Base-by-base conservation (phyloP, 441 rosid genomes). In the Brassica hybrid region DNA sequence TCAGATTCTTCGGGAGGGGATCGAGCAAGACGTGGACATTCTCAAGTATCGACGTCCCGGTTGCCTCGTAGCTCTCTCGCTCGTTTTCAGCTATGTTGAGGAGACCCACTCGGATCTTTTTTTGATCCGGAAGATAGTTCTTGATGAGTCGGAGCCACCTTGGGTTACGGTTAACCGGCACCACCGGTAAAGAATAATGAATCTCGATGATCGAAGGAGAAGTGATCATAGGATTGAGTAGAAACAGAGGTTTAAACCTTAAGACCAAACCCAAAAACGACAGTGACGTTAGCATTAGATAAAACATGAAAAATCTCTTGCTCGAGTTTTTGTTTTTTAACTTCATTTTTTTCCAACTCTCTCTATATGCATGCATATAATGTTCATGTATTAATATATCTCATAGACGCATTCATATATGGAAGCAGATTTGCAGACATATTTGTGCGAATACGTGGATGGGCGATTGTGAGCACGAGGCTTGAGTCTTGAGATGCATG, bases 81-180 rank as follows among this genome's bases (percentile, higher is more conserved):
- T 83, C 75, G 7, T 65, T 59, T 1, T 74, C 77, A 0, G 56
- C 83, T 0, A 85, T 18, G 43, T 90, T 92, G 50, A 92, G 87
- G 0, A 94, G 82, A 66, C 95, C 97, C 14, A 88, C 84, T 71
- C 85, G 89, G 69, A 89, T 76, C 65, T 73, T 78, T 43, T 63
- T 45, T 57, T 86, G 19, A 50, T 77, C 80, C 1, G 69, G 59
- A 43, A 82, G 59, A 61, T 73, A 82, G 27, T 74, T 78, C 43
- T 52, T 57, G 10, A 88, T 23, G 45, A 89, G 71, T 18, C 81
- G 77, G 23, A 85, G 76, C 92, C 94, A 89, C 10, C 23, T 54
- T 1, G 87, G 89, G 48, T 48, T 62, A 38, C 34, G 65, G 67
- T 60, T 25, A 56, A 32, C 65, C 61, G 65, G 67, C 14, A 14